Evolutionary conservation across 2,329 filamentous ascomycete species (phyloP).

Genomic region (Pyricularia sp.): DNA sequence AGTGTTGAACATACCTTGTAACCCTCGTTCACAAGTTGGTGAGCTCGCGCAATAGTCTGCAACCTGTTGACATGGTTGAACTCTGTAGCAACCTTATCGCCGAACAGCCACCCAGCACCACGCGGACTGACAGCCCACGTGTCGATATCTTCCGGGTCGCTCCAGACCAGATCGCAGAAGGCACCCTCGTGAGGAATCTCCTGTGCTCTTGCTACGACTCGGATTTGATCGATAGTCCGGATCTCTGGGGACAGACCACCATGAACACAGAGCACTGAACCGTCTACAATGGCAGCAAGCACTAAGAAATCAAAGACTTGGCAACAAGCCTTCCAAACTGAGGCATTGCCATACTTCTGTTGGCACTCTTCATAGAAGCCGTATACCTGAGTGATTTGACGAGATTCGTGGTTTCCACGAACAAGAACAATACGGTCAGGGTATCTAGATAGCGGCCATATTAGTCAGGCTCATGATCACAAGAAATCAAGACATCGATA

Average conservation of each 20-base stretch:
- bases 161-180: constrained; percentile 98
- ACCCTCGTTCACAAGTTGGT: constrained; percentile 95
- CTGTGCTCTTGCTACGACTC: constrained; percentile 93
- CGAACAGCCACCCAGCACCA: constrained; percentile 96
- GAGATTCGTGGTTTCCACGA: constrained; percentile 93
- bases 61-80: constrained; percentile 96
- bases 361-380: constrained; percentile 99
- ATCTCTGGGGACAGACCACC: constrained; percentile 85
- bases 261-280: constrained; percentile 97
- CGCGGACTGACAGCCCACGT: constrained; percentile 93
- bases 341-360: constrained; percentile 96
- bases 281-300: constrained; percentile 92
- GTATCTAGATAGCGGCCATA: constrained; percentile 54
- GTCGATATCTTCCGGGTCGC: constrained; percentile 92
- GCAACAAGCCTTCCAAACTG: constrained; percentile 99
- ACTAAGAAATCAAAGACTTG: constrained; percentile 99
- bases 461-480: background rate
- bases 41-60: constrained; percentile 91
- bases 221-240: constrained; percentile 97
- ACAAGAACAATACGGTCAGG: constrained; percentile 92
- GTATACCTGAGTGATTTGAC: constrained; percentile 96
- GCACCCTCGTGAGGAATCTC: constrained; percentile 98
- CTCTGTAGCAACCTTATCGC: constrained; percentile 93
- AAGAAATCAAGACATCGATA: background rate
- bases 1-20: constrained; percentile 61